Base-by-base conservation (phyloP, 2,329 filamentous ascomycete species). In the Curvularia sp. region DNA sequence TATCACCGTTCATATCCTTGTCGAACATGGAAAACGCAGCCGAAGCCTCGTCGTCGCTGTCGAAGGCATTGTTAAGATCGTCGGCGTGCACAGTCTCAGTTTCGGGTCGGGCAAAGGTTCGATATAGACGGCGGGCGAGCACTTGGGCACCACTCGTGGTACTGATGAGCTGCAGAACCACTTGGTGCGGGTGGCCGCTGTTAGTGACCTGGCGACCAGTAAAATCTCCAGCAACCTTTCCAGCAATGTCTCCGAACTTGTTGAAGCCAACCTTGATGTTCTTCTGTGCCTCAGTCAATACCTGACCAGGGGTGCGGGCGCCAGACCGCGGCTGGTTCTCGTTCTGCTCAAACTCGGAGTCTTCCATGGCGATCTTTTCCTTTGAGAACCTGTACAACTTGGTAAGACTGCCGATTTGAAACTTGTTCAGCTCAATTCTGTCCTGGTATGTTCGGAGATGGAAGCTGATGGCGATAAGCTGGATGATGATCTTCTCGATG, bases 1-100 rank as follows among this genome's bases (percentile, higher is more conserved):
- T 96, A 71, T 98, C 94, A 4, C 93, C 94, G 64, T 98, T 98
- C 81, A 97, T 87, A 70, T 98, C 94, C 73, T 95, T 96, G 79
- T 98, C 94, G 67, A 97, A 97, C 82, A 97, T 93, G 67, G 84
- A 83, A 70, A 98, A 97, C 0, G 93, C 93, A 2, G 90, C 90
- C 53, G 95, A 90, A 0, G 93, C 92, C 73, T 97, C 94, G 13
- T 97, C 93, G 18, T 89, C 85, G 24, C 89, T 90, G 9, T 89
- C 85, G 68, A 97, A 97, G 0, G 91, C 93, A 10, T 85, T 81
- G 61, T 88, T 88, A 53, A 98, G 78, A 70, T 97, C 93, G 8
- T 93, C 91, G 0, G 89, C 83, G 20, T 87, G 85, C 5, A 97
- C 88, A 0, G 90, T 92, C 18, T 96, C 90, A 12, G 86, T 87